Percentiles rank a stretch among this genome's conserved stretches.
These are phyloP conservation scores for Beauveria asiatica DNA, from an alignment of 2,329 filamentous ascomycete genomes.

Conservation along the genomic window DNA sequence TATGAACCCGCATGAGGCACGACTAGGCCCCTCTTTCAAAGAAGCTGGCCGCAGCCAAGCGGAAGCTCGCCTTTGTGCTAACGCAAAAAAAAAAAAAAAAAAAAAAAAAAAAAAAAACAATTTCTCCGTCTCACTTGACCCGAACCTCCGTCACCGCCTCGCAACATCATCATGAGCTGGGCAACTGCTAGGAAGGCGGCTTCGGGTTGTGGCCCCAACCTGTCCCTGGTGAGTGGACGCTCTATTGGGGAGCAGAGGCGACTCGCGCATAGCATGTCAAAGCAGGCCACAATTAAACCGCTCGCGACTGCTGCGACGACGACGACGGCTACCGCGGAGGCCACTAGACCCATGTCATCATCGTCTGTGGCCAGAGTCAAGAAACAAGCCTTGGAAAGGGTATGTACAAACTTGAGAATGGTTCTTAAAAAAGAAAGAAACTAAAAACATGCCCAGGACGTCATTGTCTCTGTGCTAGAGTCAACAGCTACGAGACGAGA, in stretches of 20 bases:
- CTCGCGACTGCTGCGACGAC: conserved; percentile 9
- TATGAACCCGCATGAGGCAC: not conserved
- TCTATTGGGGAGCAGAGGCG: conserved; percentile 6
- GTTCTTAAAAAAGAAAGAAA: not conserved
- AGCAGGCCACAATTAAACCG: not conserved
- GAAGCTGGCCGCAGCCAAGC: conserved; percentile 9
- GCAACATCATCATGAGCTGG: conserved; percentile 30
- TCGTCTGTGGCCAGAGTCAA: conserved; percentile 22
- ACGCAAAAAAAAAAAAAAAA: not conserved
- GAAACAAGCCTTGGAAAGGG: conserved; percentile 25
- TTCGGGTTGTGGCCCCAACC: conserved; percentile 19
- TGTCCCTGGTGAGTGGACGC: conserved; percentile 2
- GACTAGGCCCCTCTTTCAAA: not conserved
- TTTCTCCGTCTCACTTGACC: not conserved
- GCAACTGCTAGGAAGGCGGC: conserved; percentile 31
- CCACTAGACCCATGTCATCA: conserved; percentile 21
- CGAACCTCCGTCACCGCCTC: conserved; percentile 11
- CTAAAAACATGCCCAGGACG: conserved; percentile 47
- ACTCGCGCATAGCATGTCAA: conserved; percentile 3
- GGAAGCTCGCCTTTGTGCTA: not conserved
- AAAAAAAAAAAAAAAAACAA: not conserved
- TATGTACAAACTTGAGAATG: conserved; percentile 13
- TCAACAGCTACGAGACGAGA: conserved; percentile 89
- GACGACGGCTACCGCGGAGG: conserved; percentile 3
- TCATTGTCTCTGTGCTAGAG: conserved; percentile 77